These are phyloP conservation scores for Globisporangium cederbergense DNA, from an alignment of 352 stramenopile genomes.

Conservation along the genomic window DNA sequence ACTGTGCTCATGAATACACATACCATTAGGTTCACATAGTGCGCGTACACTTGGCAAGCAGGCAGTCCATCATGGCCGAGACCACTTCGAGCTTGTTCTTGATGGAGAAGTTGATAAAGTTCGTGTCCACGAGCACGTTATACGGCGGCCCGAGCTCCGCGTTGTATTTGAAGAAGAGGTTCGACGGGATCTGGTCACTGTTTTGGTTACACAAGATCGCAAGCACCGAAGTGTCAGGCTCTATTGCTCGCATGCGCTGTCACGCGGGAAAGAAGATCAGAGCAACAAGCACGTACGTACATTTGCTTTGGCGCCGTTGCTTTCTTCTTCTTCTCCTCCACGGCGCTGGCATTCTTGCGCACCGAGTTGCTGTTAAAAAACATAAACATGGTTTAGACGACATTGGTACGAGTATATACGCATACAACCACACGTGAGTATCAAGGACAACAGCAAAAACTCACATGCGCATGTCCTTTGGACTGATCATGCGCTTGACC, in stretches of 20 bases:
- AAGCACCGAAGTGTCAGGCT: too few relatives aligned
- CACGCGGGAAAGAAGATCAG: background rate
- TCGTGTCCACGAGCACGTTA: conserved; percentile 99
- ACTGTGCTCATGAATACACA: background rate
- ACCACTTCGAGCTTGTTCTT: conserved; percentile 99
- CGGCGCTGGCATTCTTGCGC: conserved; percentile 66
- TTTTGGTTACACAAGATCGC: too few relatives aligned
- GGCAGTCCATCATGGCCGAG: conserved; percentile 99
- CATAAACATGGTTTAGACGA: background rate
- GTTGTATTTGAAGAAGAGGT: conserved; percentile 99
- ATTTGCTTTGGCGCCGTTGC: conserved; percentile 92
- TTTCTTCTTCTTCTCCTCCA: conserved; percentile 89
- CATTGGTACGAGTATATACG: background rate
- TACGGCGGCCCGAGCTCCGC: conserved; percentile 97
- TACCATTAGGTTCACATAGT: background rate
- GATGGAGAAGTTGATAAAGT: conserved; percentile 99
- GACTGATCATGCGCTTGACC: conserved; percentile 98
- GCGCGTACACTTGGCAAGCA: conserved; percentile 96
- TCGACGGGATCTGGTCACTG: conserved; percentile 95
- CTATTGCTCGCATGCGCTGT: background rate
- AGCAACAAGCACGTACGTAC: conserved; percentile 26
- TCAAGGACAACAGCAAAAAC: conserved; percentile 10
- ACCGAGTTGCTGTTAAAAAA: conserved; percentile 60
- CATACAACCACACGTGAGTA: background rate
- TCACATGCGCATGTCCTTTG: conserved; percentile 97